Percentiles rank a stretch among this genome's conserved stretches.
Conservation (phyloP, 169 alveolate genomes). For the Plasmodium inui region DNA sequence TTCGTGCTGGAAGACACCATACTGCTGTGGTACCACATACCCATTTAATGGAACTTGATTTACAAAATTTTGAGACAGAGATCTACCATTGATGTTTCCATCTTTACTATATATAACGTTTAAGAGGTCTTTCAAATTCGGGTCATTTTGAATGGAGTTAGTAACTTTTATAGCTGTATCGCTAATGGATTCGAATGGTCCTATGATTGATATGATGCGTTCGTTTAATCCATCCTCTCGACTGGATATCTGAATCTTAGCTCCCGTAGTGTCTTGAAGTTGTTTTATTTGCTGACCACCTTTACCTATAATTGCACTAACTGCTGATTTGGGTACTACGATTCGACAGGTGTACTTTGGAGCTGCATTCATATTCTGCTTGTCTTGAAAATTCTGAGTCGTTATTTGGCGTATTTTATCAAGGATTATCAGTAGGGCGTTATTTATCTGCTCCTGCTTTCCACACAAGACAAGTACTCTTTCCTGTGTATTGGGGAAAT, state of each 20-base stretch:
- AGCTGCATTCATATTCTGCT: slow-evolving; percentile 4
- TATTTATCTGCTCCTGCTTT: slow-evolving; percentile 48
- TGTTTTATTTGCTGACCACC: slow-evolving; percentile 72
- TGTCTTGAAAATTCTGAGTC: slow-evolving; percentile 2
- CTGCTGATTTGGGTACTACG: slow-evolving; percentile 76
- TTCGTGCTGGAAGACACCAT: slow-evolving; percentile 58
- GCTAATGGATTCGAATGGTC: slow-evolving; percentile 63
- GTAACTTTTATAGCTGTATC: slow-evolving; percentile 55
- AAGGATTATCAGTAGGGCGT: slow-evolving; percentile 45
- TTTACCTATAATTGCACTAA: slow-evolving; percentile 75
- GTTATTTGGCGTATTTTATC: slow-evolving; percentile 66
- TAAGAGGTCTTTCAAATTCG: slow-evolving; percentile 71
- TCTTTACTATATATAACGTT: slow-evolving; percentile 58
- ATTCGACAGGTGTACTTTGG: slow-evolving; percentile 70
- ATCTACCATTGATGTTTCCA: slow-evolving; percentile 16
- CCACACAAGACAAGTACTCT: slow-evolving; percentile 71
- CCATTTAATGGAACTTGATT: slow-evolving; percentile 55
- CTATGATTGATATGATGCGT: slow-evolving; percentile 45
- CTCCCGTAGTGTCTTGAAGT: slow-evolving; percentile 60
- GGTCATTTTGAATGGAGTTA: slow-evolving; percentile 56
- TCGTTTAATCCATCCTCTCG: slow-evolving; percentile 73
- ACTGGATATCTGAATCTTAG: slow-evolving; percentile 57
- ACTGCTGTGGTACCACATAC: slow-evolving; percentile 58
- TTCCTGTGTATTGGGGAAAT: slow-evolving; percentile 75
- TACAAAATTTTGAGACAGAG: slow-evolving; percentile 25